Conservation (phyloP, 2,329 filamentous ascomycete species). For the Magnaporthiopsis incrustans region DNA sequence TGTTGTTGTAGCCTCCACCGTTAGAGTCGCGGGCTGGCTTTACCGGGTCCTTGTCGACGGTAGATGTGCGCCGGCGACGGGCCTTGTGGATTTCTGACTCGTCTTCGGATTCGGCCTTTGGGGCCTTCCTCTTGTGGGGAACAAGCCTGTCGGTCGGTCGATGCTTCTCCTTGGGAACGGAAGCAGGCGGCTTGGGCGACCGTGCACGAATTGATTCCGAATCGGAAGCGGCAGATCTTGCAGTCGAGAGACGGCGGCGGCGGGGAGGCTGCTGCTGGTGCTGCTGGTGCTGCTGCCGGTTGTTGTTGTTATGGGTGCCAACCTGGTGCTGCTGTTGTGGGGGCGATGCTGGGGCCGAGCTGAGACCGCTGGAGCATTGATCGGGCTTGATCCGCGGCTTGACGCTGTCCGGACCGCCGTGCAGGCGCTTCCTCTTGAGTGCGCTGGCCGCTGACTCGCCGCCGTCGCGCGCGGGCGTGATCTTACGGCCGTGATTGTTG, state of each 20-base stretch:
- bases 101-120: conserved; percentile 49
- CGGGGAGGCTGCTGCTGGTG: conserved; percentile 12
- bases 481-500: conserved; percentile 7
- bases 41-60: conserved; percentile 25
- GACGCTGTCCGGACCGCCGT: conserved; percentile 32
- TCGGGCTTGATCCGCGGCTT: conserved; percentile 32
- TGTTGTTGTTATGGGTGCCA: conserved; percentile 15
- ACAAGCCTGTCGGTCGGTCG: conserved; percentile 37
- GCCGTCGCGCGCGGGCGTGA: conserved; percentile 15
- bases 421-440: conserved; percentile 43
- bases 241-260: conserved; percentile 30
- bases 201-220: conserved; percentile 41
- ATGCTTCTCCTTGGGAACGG: conserved; percentile 33
- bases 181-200: conserved; percentile 30
- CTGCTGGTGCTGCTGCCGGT: not conserved
- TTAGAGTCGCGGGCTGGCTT: conserved; percentile 16
- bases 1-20: conserved; percentile 30
- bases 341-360: conserved; percentile 51
- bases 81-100: conserved; percentile 46
- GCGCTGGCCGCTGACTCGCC: conserved; percentile 25
- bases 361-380: conserved; percentile 46
- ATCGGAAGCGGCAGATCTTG: conserved; percentile 41
- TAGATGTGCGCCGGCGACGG: conserved; percentile 44
- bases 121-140: conserved; percentile 45
- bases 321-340: conserved; percentile 29